phyloP scores from a whole-genome alignment of 331 rosid genomes.

The Dryas integrifolia region DNA sequence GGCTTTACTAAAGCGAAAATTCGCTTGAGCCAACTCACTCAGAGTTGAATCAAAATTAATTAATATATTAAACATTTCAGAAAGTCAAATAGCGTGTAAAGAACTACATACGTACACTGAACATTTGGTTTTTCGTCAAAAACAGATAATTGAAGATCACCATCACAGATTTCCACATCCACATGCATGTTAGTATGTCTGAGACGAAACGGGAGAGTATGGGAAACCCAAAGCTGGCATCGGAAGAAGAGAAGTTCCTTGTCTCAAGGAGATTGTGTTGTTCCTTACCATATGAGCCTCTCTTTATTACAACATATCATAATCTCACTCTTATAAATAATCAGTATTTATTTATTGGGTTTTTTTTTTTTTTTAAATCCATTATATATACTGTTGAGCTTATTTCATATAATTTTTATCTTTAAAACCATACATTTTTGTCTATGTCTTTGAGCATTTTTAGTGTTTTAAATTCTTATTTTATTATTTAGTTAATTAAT shows the following conservation, averaged over 20 bases:
- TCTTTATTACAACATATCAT: neutral
- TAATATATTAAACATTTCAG: neutral
- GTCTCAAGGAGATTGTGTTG: constrained; percentile 37
- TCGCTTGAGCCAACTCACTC: neutral
- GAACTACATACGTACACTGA: neutral
- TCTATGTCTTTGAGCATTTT: too few relatives aligned
- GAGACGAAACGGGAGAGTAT: constrained; percentile 11
- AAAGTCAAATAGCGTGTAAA: constrained; percentile 15
- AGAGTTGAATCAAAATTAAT: neutral
- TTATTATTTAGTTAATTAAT: too few relatives aligned
- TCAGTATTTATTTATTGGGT: neutral
- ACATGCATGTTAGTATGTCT: constrained; percentile 30
- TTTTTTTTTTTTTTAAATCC: too few relatives aligned
- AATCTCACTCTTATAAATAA: neutral
- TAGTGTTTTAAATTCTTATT: too few relatives aligned
- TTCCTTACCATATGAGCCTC: constrained; percentile 5
- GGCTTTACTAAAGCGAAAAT: too few relatives aligned
- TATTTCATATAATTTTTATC: too few relatives aligned
- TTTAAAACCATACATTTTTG: too few relatives aligned
- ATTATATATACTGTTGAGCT: too few relatives aligned
- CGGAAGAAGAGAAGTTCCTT: constrained; percentile 41
- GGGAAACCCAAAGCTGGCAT: constrained; percentile 43
- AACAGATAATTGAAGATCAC: constrained; percentile 40
- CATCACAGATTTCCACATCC: constrained; percentile 3
- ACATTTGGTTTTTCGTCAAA: constrained; percentile 23